Evolutionary conservation across 129 eudicot genomes (phyloP), one percentile per base, ranked within the genome.

Genomic region (Lonicera japonica): DNA sequence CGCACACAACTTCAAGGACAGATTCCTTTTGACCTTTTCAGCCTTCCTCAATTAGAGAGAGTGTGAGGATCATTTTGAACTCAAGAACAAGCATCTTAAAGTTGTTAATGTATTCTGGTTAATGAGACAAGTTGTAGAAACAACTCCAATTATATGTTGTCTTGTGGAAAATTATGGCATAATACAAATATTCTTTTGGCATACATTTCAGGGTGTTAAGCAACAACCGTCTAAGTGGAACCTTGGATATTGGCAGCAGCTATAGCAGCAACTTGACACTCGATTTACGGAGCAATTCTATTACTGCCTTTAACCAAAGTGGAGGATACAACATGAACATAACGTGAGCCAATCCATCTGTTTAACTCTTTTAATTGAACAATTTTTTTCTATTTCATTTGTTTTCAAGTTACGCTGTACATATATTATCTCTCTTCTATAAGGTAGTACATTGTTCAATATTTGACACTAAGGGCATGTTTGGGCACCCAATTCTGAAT

Each of bases 181-280:
- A 21, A 46, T 8, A n/a, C 39, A 14, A 17, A 23, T 17, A 54
- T 53, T 60, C 38, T 70, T 65, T 60, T 13, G 36, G 34, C 51
- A 53, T 72, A 38, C 52, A 52, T 46, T 69, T 43, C 87, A 91
- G 96, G 76, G 71, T 55, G 58, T 77, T 91, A 23, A 74, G 86
- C 62, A 78, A 91, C 77, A 91, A 91, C 57, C 56, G 73, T 20
- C 80, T 91, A 48, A 80, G 53, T 40, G 98, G 95, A 61, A 85
- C 64, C 58, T 70, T 91, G 72, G 72, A 84, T 73, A 58, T 91
- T 24, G 88, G 90, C 24, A 70, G 60, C 68, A 74, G 63, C 73
- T 78, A 77, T 68, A 58, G 63, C 77, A 78, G 68, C 59, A 74
- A 80, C 73, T 77, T 87, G 74, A 72, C 67, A 23, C 75, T 84